A percentile compares a stretch with the other conserved stretches of the same genome.
Evolutionary conservation across 257 asterid genomes (phyloP).

Genomic region (Fraxinus cuspidata): DNA sequence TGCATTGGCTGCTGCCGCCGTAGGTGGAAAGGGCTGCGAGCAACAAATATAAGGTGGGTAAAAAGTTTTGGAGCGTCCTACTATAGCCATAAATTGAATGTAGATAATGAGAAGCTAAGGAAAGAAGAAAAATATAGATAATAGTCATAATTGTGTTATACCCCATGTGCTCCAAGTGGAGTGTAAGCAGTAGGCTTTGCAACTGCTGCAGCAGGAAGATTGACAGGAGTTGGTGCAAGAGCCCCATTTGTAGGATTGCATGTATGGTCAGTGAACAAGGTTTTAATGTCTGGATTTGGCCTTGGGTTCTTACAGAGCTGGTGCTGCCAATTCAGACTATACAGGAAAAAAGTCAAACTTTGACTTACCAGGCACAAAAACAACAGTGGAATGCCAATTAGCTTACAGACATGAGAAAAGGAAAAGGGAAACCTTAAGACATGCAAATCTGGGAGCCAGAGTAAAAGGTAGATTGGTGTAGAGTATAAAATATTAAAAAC

Average conservation of each 20-base stretch:
- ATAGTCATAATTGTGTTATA: constrained; percentile 28
- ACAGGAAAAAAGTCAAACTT: constrained; percentile 25
- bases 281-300: constrained; percentile 94
- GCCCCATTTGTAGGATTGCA: constrained; percentile 88
- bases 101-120: constrained; percentile 12
- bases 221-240: constrained; percentile 75
- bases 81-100: not conserved
- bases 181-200: constrained; percentile 73
- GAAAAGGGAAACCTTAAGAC: not conserved
- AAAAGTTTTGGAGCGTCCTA: constrained; percentile 1
- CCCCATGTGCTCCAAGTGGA: constrained; percentile 92
- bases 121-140: constrained; percentile 10
- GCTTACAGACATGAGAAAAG: not conserved
- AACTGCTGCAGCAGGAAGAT: constrained; percentile 74
- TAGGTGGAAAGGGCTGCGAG: constrained; percentile 86
- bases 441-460: not conserved
- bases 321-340: constrained; percentile 99
- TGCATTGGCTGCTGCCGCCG: constrained; percentile 81
- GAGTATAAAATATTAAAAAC: not conserved
- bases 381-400: not conserved
- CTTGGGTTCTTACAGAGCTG: constrained; percentile 96
- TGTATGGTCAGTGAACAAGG: constrained; percentile 82
- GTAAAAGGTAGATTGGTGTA: not conserved
- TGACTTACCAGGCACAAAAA: constrained; percentile 1
- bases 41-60: constrained; percentile 26